A percentile compares a stretch with the other conserved stretches of the same genome.
These are phyloP conservation scores for Diospyros kaki DNA, from an alignment of 148 eudicot species.

Conservation along the genomic window DNA sequence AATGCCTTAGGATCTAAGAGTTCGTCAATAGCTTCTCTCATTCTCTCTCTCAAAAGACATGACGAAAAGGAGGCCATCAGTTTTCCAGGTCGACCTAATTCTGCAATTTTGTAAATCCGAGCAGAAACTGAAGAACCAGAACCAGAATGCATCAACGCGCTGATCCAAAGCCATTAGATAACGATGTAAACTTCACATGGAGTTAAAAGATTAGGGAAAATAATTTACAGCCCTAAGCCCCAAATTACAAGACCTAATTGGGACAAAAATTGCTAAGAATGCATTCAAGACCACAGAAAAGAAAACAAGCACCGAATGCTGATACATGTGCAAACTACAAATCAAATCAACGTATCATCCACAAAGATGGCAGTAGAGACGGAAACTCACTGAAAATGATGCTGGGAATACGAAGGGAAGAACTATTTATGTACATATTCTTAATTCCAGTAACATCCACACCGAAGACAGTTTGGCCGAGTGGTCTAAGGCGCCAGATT, in stretches of 20 bases:
- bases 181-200: background rate
- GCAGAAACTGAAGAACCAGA: background rate
- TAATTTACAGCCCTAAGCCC: too few relatives aligned
- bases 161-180: background rate
- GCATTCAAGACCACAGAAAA: slow-evolving; percentile 11
- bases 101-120: background rate
- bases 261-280: background rate
- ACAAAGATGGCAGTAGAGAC: too few relatives aligned
- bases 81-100: background rate
- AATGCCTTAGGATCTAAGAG: background rate
- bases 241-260: too few relatives aligned
- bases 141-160: background rate
- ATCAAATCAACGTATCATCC: too few relatives aligned
- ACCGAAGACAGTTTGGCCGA: slow-evolving; percentile 61
- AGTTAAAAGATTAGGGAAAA: background rate
- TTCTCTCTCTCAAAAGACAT: too few relatives aligned
- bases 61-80: background rate
- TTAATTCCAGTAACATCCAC: too few relatives aligned
- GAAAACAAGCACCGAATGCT: too few relatives aligned
- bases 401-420: too few relatives aligned
- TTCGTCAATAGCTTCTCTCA: too few relatives aligned
- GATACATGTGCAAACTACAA: too few relatives aligned
- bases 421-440: too few relatives aligned
- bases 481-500: slow-evolving; percentile 99
- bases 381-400: too few relatives aligned